Evolutionary conservation across 805 yeast genomes (phyloP).

Genomic region (Myxozyma vanderwaltii): DNA sequence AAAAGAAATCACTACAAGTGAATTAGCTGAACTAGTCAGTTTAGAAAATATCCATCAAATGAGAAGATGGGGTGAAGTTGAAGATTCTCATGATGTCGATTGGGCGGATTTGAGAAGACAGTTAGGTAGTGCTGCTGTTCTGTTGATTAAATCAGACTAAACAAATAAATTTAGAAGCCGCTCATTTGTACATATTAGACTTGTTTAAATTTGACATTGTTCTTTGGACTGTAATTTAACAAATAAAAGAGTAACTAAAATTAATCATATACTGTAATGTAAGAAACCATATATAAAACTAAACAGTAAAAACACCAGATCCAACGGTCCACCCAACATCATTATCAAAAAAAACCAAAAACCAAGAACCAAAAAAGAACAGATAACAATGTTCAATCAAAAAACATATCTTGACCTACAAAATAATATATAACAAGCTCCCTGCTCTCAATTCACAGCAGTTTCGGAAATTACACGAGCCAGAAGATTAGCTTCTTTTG

Average conservation of each 20-base stretch:
- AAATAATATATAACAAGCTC: conserved; percentile 24
- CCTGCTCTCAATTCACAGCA: no score
- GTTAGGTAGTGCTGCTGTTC: conserved; percentile 73
- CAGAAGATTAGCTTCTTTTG: conserved; percentile 37
- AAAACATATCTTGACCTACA: no score
- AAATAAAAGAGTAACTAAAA: not conserved
- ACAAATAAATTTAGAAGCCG: not conserved
- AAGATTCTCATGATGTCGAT: conserved; percentile 98
- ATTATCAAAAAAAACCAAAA: no score
- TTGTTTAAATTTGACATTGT: no score
- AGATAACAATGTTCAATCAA: no score
- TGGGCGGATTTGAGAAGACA: conserved; percentile 84
- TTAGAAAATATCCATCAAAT: conserved; percentile 85
- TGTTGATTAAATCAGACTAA: conserved; percentile 42
- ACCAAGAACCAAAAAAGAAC: no score
- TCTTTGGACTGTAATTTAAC: no score
- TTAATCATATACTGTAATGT: not conserved
- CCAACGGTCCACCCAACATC: no score
- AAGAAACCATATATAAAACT: not conserved
- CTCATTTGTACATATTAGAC: not conserved
- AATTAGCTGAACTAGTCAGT: conserved; percentile 72
- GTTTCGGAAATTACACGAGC: conserved; percentile 26
- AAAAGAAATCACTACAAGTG: conserved; percentile 50
- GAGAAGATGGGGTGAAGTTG: conserved; percentile 95
- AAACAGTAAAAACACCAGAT: not conserved